Evolutionary conservation across 108 stramenopile genomes (phyloP).

Genomic region (Nitzschia sp.): DNA sequence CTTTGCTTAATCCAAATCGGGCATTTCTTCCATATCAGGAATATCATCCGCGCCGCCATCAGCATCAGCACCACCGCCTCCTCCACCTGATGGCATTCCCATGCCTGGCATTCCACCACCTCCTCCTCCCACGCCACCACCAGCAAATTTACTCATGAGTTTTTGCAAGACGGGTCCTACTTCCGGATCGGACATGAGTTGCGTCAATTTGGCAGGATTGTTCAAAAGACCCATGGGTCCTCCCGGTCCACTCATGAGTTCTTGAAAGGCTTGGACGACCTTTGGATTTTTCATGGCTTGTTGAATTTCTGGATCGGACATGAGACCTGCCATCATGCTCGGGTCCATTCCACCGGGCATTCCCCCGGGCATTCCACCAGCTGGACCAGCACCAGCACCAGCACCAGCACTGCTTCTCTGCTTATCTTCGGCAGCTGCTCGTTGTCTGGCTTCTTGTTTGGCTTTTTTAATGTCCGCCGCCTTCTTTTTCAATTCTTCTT

Average conservation of each 20-base stretch:
- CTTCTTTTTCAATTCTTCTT: conserved; percentile 70
- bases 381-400: conserved; percentile 27
- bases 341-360: conserved; percentile 57
- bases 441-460: conserved; percentile 49
- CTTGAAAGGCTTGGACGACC: conserved; percentile 74
- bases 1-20: conserved; percentile 67
- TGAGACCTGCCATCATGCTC: conserved; percentile 79
- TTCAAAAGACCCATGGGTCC: conserved; percentile 75
- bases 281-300: conserved; percentile 88
- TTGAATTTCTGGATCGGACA: conserved; percentile 76
- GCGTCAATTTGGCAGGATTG: conserved; percentile 82
- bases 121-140: conserved; percentile 39
- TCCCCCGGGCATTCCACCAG: conserved; percentile 54
- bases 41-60: conserved; percentile 61
- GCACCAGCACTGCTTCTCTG: conserved; percentile 10
- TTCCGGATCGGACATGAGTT: conserved; percentile 90
- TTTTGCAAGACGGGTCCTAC: conserved; percentile 88
- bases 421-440: conserved; percentile 28
- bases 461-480: conserved; percentile 82
- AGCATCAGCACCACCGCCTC: conserved; percentile 29
- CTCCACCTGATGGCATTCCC: conserved; percentile 33
- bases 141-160: conserved; percentile 76
- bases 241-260: conserved; percentile 73
- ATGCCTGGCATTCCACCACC: conserved; percentile 15
- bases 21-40: conserved; percentile 78